A percentile compares a stretch with the other conserved stretches of the same genome.
These are phyloP conservation scores for Earliella scabrosa DNA, from an alignment of 1,284 basidiomycete genomes.

Conservation along the genomic window DNA sequence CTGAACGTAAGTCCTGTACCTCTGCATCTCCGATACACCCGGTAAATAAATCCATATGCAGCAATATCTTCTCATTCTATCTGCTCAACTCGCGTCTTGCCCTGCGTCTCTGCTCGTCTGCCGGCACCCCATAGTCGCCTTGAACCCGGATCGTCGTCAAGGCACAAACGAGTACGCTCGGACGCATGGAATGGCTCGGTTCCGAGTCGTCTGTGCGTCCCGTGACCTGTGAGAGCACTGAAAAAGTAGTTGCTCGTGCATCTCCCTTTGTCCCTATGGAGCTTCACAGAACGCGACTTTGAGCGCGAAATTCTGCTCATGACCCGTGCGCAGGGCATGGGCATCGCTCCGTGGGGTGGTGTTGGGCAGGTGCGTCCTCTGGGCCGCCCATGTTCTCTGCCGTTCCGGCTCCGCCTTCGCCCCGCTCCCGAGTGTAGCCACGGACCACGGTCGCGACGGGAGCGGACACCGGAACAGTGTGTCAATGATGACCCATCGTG, in stretches of 20 bases:
- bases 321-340: slow-evolving; percentile 22
- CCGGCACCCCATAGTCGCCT: no score
- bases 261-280: slow-evolving; percentile 37
- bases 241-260: background rate
- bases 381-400: background rate
- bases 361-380: slow-evolving; percentile 27
- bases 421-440: background rate
- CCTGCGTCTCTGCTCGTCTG: no score
- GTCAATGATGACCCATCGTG: no score
- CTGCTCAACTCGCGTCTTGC: background rate
- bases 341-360: slow-evolving; percentile 16
- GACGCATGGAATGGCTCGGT: slow-evolving; percentile 50
- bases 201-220: slow-evolving; percentile 44
- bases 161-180: slow-evolving; percentile 57
- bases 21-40: slow-evolving; percentile 48
- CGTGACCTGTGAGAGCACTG: background rate
- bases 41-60: background rate
- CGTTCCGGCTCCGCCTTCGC: background rate
- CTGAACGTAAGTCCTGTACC: slow-evolving; percentile 46
- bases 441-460: background rate
- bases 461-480: no score
- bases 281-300: slow-evolving; percentile 36
- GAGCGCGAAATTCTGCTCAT: slow-evolving; percentile 24
- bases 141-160: slow-evolving; percentile 55
- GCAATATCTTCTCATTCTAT: background rate